Base-by-base conservation (phyloP, 2,329 filamentous ascomycete genomes). In the Dendrostoma leiphaemia region DNA sequence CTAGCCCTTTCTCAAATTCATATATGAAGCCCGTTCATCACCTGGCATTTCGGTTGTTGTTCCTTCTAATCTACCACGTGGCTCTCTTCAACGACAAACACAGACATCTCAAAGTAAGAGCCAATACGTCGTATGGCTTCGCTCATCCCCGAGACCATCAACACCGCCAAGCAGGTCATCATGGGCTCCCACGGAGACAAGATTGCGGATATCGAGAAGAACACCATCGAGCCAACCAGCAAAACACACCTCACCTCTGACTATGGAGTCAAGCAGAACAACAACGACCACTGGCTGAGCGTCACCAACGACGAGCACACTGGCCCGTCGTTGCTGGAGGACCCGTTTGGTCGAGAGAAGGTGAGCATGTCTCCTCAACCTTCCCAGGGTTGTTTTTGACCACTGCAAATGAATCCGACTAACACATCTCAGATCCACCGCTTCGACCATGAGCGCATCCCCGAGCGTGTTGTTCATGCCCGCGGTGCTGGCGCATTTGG, bases 221-320 rank as follows among this genome's bases (percentile, higher is more conserved):
- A 85, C 58, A 87, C 74, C 3, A 79, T 83, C 51, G 78, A 90
- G 64, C 76, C 83, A 2, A 72, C 80, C 41, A 70, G 79, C 47
- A 77, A 82, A 34, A 75, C 79, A 29, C 77, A 81, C 35, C 82
- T 91, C 60, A 93, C 90, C 0, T 87, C 86, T 46, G 90, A 96
- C 64, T 90, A 80, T 71, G 91, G 91, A 21, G 83, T 87, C 26
- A 90, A 86, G 69, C 80, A 91, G 15, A 3, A 23, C n/a, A 87
- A 87, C 63, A 86, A 86, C 1, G 91, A 96, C 64, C 80, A 91
- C 66, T 94, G 89, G 90, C 74, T 95, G 51, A 83, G 81, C 49
- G 78, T 86, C 5, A 79, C 74, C 24, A 84, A 73, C 32, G 77
- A 84, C 3, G 79, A 89, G 44, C 75, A 83, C 52, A 84, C 78